Base-by-base conservation (phyloP, 2,329 filamentous ascomycete species). In the Pseudonectria buxi region DNA sequence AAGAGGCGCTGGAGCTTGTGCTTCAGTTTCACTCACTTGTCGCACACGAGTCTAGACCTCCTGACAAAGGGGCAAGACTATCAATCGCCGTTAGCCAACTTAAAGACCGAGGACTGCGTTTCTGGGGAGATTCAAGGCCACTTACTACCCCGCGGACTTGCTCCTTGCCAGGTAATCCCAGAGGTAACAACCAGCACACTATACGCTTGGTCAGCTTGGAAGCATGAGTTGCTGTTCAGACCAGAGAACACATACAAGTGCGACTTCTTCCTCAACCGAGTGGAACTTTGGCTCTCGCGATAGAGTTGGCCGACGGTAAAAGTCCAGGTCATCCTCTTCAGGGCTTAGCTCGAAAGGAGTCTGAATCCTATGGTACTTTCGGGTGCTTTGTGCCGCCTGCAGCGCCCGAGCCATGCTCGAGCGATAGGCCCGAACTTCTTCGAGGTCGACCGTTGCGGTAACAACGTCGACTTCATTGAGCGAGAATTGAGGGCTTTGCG, bases 361-460 rank as follows among this genome's bases (percentile, higher is more conserved):
- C 32, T 50, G 40, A 7, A 50, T 45, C 36, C 47, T 35, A 5
- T 49, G 36, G 13, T 47, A 50, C 9, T 46, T 44, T 6, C 27
- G 39, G 10, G 30, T 25, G 5, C 36, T 35, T 14, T 32, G 28
- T 37, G 74, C 68, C 7, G 76, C 72, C 52, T 85, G 81, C 14
- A 76, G 52, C 6, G 72, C 71, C 35, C 78, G 67, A 10, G 72
- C 74, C 7, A 72, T 67, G 0, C 70, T 61, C 6, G 62, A 73
- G 0, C 83, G 66, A 47, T 69, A 79, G 1, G 70, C 64, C 24
- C 81, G 65, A 5, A 89, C 82, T 43, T 86, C 80, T 49, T 90
- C 84, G 3, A 84, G 63, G 46, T 83, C 79, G 3, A 83, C 66
- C 0, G 78, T 83, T 2, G 80, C 80, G 2, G 71, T 76, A 10